phyloP scores from a whole-genome alignment of 768 basidiomycete genomes.

The Agrocybe pediades region DNA sequence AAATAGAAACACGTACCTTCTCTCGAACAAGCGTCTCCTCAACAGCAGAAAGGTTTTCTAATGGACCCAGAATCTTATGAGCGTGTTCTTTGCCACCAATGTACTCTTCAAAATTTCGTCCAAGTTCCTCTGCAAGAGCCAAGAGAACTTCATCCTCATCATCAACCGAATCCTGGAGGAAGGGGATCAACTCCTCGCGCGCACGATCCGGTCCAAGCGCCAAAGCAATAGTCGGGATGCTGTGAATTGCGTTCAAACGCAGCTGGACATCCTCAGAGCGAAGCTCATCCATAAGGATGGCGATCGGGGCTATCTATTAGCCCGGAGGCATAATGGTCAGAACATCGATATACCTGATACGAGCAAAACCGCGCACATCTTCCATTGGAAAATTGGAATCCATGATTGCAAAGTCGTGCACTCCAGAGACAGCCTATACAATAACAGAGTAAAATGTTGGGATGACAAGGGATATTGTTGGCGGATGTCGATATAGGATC shows the following conservation, averaged over 20 bases:
- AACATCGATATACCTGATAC: slow-evolving; percentile 14
- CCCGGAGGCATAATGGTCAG: slow-evolving; percentile 20
- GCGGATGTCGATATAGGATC: slow-evolving; percentile 9
- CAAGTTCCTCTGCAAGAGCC: slow-evolving; percentile 94
- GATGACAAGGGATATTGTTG: slow-evolving; percentile 6
- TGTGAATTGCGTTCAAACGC: slow-evolving; percentile 94
- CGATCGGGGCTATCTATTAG: slow-evolving; percentile 85
- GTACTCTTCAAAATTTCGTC: slow-evolving; percentile 90
- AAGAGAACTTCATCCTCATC: slow-evolving; percentile 98
- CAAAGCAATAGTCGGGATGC: slow-evolving; percentile 96
- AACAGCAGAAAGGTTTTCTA: slow-evolving; percentile 94
- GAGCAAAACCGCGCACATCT: slow-evolving; percentile 52
- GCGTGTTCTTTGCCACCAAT: slow-evolving; percentile 88
- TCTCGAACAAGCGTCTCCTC: slow-evolving; percentile 98
- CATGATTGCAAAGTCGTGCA: slow-evolving; percentile 43
- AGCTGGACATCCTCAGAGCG: slow-evolving; percentile 97
- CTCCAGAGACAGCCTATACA: background rate
- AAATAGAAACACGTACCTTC: slow-evolving; percentile 61
- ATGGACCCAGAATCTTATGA: slow-evolving; percentile 84
- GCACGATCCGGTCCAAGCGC: slow-evolving; percentile 95
- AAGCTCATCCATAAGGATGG: slow-evolving; percentile 96
- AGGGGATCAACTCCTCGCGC: slow-evolving; percentile 92
- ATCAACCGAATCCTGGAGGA: slow-evolving; percentile 98
- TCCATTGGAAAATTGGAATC: slow-evolving; percentile 66
- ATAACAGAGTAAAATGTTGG: slow-evolving; percentile 1